A percentile compares a stretch with the other conserved stretches of the same genome.
phyloP scores from a whole-genome alignment of 345 rosid genomes.

The Iberis pinnata region DNA sequence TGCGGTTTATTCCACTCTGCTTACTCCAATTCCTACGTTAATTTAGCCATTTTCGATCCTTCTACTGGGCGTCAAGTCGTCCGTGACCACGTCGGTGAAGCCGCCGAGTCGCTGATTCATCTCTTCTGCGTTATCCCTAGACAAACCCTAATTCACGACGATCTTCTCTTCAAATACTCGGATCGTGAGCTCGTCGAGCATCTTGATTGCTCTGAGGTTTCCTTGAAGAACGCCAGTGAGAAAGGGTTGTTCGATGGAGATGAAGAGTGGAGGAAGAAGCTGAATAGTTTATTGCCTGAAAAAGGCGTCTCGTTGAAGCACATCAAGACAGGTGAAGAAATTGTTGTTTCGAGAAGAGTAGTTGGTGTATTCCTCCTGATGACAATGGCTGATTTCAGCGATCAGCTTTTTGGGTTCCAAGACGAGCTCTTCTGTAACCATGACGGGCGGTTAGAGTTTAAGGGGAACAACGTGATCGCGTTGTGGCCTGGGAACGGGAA shows the following conservation, averaged over 20 bases:
- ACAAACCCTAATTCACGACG: conserved; percentile 76
- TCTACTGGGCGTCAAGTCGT: conserved; percentile 78
- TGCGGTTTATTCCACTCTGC: conserved; percentile 96
- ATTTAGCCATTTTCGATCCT: conserved; percentile 86
- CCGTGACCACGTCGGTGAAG: conserved; percentile 66
- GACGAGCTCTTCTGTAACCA: conserved; percentile 55
- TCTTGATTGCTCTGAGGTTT: conserved; percentile 47
- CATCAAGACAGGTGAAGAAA: conserved; percentile 72
- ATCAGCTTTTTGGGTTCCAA: conserved; percentile 71
- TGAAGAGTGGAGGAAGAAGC: conserved; percentile 80
- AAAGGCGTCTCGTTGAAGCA: conserved; percentile 55
- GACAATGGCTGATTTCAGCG: conserved; percentile 95
- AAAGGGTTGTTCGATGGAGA: conserved; percentile 47
- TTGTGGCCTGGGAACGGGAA: conserved; percentile 91
- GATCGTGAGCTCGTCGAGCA: conserved; percentile 68
- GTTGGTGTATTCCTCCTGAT: conserved; percentile 60
- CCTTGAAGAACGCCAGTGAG: conserved; percentile 52
- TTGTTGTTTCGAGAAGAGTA: conserved; percentile 55
- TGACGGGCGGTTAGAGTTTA: conserved; percentile 59
- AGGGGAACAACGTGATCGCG: conserved; percentile 46
- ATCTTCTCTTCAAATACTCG: conserved; percentile 63
- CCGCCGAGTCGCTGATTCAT: conserved; percentile 77
- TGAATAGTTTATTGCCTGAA: conserved; percentile 49
- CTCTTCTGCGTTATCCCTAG: conserved; percentile 78
- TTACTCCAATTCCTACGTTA: conserved; percentile 87